phyloP scores from a whole-genome alignment of 495 filamentous ascomycete genomes.

The Daldinia bambusicola region DNA sequence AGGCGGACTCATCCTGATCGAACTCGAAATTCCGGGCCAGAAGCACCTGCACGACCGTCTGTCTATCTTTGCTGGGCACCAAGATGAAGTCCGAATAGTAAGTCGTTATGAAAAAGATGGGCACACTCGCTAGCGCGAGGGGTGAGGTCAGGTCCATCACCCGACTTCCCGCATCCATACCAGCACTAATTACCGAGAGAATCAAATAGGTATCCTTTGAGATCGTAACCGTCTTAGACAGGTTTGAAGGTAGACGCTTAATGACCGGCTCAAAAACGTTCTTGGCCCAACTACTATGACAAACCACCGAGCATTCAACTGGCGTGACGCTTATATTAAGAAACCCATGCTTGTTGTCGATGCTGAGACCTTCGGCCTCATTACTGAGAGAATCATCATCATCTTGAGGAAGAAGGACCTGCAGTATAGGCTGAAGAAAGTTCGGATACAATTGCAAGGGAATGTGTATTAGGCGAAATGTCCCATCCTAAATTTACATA shows the following conservation, averaged over 20 bases:
- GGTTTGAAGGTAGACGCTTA: constrained; percentile 56
- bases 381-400: constrained; percentile 44
- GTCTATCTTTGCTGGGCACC: constrained; percentile 78
- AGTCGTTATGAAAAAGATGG: constrained; percentile 98
- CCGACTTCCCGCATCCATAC: constrained; percentile 91
- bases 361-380: constrained; percentile 53
- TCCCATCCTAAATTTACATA: constrained; percentile 73
- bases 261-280: constrained; percentile 79
- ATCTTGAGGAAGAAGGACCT: constrained; percentile 74
- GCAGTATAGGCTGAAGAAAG: constrained; percentile 84
- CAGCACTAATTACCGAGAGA: constrained; percentile 86
- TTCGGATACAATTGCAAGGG: constrained; percentile 81
- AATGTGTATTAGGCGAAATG: constrained; percentile 89
- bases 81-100: constrained; percentile 98
- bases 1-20: constrained; percentile 71
- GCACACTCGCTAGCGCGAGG: constrained; percentile 88
- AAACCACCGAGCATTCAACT: constrained; percentile 92
- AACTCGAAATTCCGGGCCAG: constrained; percentile 86
- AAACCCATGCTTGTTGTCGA: constrained; percentile 75
- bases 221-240: constrained; percentile 70
- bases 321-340: constrained; percentile 94
- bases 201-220: constrained; percentile 86
- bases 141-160: constrained; percentile 93
- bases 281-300: constrained; percentile 74
- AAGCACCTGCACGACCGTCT: constrained; percentile 78